These are phyloP conservation scores for Septoria petroselini DNA, from an alignment of 2,329 filamentous ascomycete species.

Conservation along the genomic window DNA sequence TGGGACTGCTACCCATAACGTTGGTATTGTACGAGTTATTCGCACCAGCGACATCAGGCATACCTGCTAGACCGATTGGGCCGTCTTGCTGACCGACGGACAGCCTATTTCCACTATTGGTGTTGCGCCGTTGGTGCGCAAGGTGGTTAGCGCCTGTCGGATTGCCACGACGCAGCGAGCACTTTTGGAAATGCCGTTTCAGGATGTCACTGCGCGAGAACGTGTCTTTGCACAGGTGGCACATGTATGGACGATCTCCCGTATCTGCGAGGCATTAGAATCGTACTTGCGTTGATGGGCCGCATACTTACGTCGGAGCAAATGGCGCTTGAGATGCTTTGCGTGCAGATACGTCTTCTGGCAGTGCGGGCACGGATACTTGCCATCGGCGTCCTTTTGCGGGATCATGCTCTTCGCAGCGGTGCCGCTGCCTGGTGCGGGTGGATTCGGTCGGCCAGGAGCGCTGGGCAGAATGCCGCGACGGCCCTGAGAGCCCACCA, in stretches of 20 bases:
- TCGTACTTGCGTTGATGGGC: constrained; percentile 8
- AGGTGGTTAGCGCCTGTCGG: constrained; percentile 92
- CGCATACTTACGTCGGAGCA: constrained; percentile 79
- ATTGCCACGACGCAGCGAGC: constrained; percentile 92
- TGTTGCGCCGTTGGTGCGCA: constrained; percentile 60
- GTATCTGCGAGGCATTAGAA: constrained; percentile 65
- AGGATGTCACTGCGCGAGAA: constrained; percentile 97
- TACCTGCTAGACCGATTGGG: constrained; percentile 38
- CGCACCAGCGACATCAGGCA: constrained; percentile 36
- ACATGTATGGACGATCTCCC: constrained; percentile 96
- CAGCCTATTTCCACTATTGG: constrained; percentile 48
- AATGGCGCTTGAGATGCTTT: constrained; percentile 95
- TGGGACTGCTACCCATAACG: constrained; percentile 36
- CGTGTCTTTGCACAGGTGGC: constrained; percentile 93
- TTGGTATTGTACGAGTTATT: constrained; percentile 31
- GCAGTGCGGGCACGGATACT: constrained; percentile 96
- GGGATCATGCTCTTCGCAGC: constrained; percentile 75
- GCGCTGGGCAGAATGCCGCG: constrained; percentile 89
- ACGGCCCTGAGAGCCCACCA: constrained; percentile 90
- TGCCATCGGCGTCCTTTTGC: constrained; percentile 93
- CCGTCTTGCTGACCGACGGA: constrained; percentile 39
- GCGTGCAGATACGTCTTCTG: constrained; percentile 97
- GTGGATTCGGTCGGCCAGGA: constrained; percentile 76
- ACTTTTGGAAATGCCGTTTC: constrained; percentile 99
- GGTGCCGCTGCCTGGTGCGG: constrained; percentile 60